A percentile compares a stretch with the other conserved stretches of the same genome.
phyloP scores from a whole-genome alignment of 2,329 filamentous ascomycete species.

The Colletotrichum lindemuthianum region DNA sequence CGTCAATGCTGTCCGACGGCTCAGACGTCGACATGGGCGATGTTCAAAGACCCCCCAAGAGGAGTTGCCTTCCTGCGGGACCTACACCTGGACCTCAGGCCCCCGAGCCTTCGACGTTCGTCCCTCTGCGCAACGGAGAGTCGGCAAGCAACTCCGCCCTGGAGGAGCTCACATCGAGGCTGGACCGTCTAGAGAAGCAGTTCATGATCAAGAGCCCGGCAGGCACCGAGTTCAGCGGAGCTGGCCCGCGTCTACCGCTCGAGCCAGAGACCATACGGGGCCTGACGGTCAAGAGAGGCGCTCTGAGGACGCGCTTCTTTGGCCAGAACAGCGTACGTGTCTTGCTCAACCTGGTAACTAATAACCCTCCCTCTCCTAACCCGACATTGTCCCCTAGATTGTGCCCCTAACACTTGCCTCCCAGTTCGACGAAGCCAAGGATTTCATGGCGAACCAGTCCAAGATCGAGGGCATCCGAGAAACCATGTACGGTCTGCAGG shows the following conservation, averaged over 20 bases:
- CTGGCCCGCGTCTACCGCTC: slow-evolving; percentile 44
- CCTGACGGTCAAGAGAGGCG: slow-evolving; percentile 59
- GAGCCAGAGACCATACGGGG: slow-evolving; percentile 59
- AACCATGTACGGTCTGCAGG: slow-evolving; percentile 55
- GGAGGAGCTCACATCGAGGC: slow-evolving; percentile 59
- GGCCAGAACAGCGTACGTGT: slow-evolving; percentile 64
- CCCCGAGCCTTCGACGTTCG: slow-evolving; percentile 12
- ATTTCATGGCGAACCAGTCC: slow-evolving; percentile 56
- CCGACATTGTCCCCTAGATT: slow-evolving; percentile 3
- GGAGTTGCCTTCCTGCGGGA: slow-evolving; percentile 43
- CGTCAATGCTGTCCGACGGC: slow-evolving; percentile 58
- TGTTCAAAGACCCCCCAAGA: slow-evolving; percentile 50
- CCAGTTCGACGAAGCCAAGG: slow-evolving; percentile 64
- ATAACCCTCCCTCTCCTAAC: slow-evolving; percentile 6
- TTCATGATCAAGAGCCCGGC: slow-evolving; percentile 55
- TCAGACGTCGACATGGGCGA: slow-evolving; percentile 54
- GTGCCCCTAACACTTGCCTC: slow-evolving; percentile 31
- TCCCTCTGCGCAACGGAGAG: slow-evolving; percentile 43
- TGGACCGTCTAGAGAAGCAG: slow-evolving; percentile 65
- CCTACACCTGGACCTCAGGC: slow-evolving; percentile 16
- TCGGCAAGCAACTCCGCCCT: slow-evolving; percentile 47
- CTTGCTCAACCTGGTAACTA: slow-evolving; percentile 62
- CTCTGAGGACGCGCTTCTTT: slow-evolving; percentile 59
- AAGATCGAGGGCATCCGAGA: slow-evolving; percentile 54
- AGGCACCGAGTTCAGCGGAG: slow-evolving; percentile 48